These are phyloP conservation scores for Pseudonitzschia pungens DNA, from an alignment of 108 stramenopile genomes.

Conservation along the genomic window DNA sequence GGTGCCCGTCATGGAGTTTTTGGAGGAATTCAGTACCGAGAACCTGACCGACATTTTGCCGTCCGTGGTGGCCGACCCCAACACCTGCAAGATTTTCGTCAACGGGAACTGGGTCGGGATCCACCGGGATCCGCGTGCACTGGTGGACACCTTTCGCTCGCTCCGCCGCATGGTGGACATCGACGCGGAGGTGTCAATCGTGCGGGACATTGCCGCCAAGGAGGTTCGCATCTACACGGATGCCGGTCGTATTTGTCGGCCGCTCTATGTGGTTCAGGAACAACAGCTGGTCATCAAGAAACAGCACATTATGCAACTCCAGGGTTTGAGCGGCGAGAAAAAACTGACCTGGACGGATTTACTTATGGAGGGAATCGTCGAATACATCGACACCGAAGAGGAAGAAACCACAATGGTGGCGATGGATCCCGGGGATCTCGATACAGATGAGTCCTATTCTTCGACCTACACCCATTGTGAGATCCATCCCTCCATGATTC, in stretches of 20 bases:
- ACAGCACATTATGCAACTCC: slow-evolving; percentile 78
- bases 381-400: slow-evolving; percentile 98
- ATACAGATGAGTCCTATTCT: slow-evolving; percentile 82
- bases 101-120: slow-evolving; percentile 99
- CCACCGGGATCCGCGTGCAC: slow-evolving; percentile 90
- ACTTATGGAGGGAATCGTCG: slow-evolving; percentile 92
- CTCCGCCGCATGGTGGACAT: slow-evolving; percentile 93
- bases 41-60: slow-evolving; percentile 89
- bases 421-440: slow-evolving; percentile 94
- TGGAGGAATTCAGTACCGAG: slow-evolving; percentile 95
- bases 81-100: slow-evolving; percentile 96
- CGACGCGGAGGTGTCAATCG: slow-evolving; percentile 96
- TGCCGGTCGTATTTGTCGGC: slow-evolving; percentile 98
- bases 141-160: slow-evolving; percentile 89
- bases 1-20: slow-evolving; percentile 91
- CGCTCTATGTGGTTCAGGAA: slow-evolving; percentile 93
- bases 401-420: slow-evolving; percentile 99
- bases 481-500: slow-evolving; percentile 98
- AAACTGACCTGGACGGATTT: slow-evolving; percentile 88
- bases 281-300: slow-evolving; percentile 83
- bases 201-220: slow-evolving; percentile 90
- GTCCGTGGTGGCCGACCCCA: slow-evolving; percentile 91
- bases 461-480: slow-evolving; percentile 99
- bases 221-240: slow-evolving; percentile 98
- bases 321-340: slow-evolving; percentile 72